These are phyloP conservation scores for Tagetes patula DNA, from an alignment of 129 eudicot species.

Conservation along the genomic window DNA sequence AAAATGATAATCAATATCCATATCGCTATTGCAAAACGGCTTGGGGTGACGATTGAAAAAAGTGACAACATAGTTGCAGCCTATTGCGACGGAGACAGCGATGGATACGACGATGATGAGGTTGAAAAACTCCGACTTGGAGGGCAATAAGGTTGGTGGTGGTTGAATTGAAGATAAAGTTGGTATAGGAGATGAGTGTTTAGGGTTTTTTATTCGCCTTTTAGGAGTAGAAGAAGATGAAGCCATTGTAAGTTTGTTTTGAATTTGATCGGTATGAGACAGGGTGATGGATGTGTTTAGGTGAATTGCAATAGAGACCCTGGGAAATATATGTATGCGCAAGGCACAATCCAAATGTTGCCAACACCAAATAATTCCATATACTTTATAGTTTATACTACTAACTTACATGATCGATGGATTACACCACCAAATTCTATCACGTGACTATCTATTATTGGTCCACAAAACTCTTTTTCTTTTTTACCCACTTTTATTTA, in stretches of 20 bases:
- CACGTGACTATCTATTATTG: too few relatives aligned
- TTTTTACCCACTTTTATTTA: too few relatives aligned
- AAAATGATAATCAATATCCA: constrained; percentile 39
- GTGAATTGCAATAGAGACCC: background rate
- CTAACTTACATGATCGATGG: too few relatives aligned
- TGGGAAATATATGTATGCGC: background rate
- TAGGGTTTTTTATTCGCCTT: constrained; percentile 39
- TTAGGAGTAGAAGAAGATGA: constrained; percentile 42
- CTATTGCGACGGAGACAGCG: constrained; percentile 60
- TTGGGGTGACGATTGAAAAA: constrained; percentile 34
- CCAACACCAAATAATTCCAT: too few relatives aligned
- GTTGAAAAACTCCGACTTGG: constrained; percentile 51
- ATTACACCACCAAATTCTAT: too few relatives aligned
- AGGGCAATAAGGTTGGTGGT: constrained; percentile 51
- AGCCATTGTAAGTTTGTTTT: constrained; percentile 28
- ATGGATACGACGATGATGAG: constrained; percentile 59
- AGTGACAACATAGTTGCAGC: constrained; percentile 40
- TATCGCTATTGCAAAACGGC: constrained; percentile 60
- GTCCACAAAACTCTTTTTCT: too few relatives aligned
- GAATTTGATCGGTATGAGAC: constrained; percentile 11
- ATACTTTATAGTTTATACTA: too few relatives aligned
- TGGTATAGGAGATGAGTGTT: constrained; percentile 18
- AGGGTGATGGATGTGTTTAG: constrained; percentile 3
- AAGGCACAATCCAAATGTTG: background rate
- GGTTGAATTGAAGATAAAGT: constrained; percentile 44